These are phyloP conservation scores for Ustilago trichophora DNA, from an alignment of 1,284 basidiomycete species.

Conservation along the genomic window DNA sequence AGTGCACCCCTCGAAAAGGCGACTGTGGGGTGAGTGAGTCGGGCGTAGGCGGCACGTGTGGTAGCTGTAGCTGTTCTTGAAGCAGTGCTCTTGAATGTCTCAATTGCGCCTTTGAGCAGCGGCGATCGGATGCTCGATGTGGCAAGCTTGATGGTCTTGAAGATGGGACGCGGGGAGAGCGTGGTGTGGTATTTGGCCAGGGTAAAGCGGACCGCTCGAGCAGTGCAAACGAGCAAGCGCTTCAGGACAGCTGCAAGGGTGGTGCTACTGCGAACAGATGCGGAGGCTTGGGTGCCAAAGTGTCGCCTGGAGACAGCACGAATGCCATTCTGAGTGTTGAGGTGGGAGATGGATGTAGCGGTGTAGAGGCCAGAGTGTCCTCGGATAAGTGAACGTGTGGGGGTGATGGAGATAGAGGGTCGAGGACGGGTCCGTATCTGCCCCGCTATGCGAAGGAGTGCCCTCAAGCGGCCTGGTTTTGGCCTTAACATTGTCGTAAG, in stretches of 20 bases:
- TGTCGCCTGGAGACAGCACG: slow-evolving; percentile 1
- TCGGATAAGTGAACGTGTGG: too few relatives aligned
- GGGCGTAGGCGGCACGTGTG: slow-evolving; percentile 3
- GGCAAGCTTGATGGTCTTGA: background rate
- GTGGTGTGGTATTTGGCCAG: background rate
- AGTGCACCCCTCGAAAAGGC: slow-evolving; percentile 18
- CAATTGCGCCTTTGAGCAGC: slow-evolving; percentile 14
- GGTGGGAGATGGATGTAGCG: background rate
- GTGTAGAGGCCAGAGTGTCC: background rate
- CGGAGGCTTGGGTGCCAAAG: background rate
- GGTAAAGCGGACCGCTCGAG: background rate
- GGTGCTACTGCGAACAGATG: background rate
- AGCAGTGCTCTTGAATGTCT: slow-evolving; percentile 6
- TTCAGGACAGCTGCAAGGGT: background rate
- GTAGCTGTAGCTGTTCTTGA: background rate
- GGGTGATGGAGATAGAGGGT: background rate
- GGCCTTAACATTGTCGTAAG: slow-evolving; percentile 24
- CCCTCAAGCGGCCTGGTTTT: slow-evolving; percentile 16
- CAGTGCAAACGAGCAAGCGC: background rate
- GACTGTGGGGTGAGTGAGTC: slow-evolving; percentile 4
- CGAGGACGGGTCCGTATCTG: slow-evolving; percentile 1
- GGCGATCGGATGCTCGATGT: slow-evolving; percentile 3
- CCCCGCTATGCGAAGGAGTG: slow-evolving; percentile 1
- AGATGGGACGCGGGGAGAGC: background rate
- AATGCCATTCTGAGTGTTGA: background rate